A percentile compares a stretch with the other conserved stretches of the same genome.
Conservation (phyloP, 2,329 filamentous ascomycete genomes). For the Trichoderma citrinoviride region DNA sequence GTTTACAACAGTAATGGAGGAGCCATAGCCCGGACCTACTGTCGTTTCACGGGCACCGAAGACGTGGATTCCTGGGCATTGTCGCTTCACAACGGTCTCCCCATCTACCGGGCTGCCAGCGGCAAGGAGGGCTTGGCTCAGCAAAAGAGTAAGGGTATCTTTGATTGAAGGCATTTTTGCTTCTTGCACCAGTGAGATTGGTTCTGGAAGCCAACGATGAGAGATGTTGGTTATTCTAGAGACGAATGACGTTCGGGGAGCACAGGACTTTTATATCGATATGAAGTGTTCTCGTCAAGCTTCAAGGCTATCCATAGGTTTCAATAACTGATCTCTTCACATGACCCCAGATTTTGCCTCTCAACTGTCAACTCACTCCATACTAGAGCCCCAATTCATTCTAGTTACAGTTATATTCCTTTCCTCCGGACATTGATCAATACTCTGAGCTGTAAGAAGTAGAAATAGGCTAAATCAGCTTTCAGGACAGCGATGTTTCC, state of each 20-base stretch:
- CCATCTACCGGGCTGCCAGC: neutral
- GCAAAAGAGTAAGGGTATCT: neutral
- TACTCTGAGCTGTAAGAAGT: neutral
- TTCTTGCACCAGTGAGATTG: neutral
- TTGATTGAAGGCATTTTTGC: conserved; percentile 7
- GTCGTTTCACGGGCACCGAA: conserved; percentile 50
- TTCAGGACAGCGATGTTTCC: neutral
- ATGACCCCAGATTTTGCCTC: neutral
- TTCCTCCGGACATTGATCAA: neutral
- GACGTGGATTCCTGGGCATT: conserved; percentile 38
- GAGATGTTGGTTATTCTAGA: neutral
- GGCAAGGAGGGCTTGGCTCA: conserved; percentile 8
- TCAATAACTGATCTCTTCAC: neutral
- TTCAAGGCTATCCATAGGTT: neutral
- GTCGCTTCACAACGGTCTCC: conserved; percentile 2
- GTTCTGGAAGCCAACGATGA: neutral
- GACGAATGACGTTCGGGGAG: neutral
- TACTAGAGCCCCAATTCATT: neutral
- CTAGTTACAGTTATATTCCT: neutral
- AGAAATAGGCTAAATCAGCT: neutral
- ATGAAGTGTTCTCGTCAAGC: too few relatives aligned
- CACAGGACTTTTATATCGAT: neutral
- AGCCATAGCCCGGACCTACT: conserved; percentile 52
- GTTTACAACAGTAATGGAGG: conserved; percentile 49
- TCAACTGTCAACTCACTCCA: neutral